Percentiles rank a stretch among this genome's conserved stretches.
These are phyloP conservation scores for Akanthomyces muscarius DNA, from an alignment of 2,329 filamentous ascomycete species.

Conservation along the genomic window DNA sequence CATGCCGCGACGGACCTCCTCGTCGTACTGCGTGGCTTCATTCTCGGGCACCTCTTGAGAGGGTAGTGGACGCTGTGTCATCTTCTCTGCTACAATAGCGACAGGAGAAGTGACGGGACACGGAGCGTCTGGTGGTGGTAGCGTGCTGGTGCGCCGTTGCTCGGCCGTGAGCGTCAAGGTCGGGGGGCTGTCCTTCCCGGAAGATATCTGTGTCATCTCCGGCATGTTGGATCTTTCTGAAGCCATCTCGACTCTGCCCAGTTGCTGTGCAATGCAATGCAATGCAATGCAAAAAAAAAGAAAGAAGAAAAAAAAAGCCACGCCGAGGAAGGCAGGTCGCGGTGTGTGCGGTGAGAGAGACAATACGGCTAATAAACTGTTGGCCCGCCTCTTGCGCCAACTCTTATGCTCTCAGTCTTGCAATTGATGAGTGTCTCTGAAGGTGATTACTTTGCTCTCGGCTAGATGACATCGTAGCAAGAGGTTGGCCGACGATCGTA, in stretches of 20 bases:
- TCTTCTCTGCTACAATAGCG: no score
- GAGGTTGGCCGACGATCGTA: no score
- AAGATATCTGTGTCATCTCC: background rate
- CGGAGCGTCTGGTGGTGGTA: background rate
- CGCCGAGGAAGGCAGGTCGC: background rate
- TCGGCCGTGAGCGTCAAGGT: background rate
- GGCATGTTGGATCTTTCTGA: background rate
- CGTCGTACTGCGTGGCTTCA: background rate
- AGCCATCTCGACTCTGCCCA: background rate
- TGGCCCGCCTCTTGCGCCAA: background rate
- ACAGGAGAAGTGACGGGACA: no score
- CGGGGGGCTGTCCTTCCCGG: background rate
- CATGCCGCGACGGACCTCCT: constrained; percentile 21
- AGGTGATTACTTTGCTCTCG: no score
- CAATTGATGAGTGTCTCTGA: no score
- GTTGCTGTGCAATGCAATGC: no score
- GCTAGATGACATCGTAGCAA: no score
- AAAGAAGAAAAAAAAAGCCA: background rate
- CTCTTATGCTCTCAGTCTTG: no score
- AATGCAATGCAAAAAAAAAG: background rate
- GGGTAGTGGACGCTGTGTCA: no score
- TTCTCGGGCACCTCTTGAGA: no score
- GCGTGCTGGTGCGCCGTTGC: background rate
- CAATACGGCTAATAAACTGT: background rate
- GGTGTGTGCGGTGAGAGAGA: background rate